phyloP scores from a whole-genome alignment of 768 basidiomycete species.

The Trametes sanguinea region DNA sequence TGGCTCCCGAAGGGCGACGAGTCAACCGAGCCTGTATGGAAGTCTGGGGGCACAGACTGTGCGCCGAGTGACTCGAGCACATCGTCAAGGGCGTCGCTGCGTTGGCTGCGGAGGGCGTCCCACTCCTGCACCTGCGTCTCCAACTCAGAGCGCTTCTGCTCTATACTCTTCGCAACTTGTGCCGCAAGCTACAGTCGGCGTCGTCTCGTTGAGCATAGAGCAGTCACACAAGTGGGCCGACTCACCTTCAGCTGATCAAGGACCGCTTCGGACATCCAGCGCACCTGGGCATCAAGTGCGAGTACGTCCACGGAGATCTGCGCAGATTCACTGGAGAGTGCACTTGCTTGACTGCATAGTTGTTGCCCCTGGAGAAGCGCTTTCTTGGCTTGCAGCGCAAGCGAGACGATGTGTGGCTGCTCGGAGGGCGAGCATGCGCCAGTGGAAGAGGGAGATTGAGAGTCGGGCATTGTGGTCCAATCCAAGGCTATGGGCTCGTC shows the following conservation, averaged over 20 bases:
- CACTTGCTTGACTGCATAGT: conserved; percentile 68
- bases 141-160: conserved; percentile 65
- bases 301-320: conserved; percentile 70
- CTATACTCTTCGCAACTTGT: conserved; percentile 71
- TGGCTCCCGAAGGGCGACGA: conserved; percentile 84
- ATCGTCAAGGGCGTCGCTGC: conserved; percentile 61
- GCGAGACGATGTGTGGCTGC: conserved; percentile 68
- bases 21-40: conserved; percentile 59
- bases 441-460: neutral
- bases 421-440: conserved; percentile 28
- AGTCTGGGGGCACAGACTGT: conserved; percentile 76
- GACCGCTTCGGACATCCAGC: conserved; percentile 75
- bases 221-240: neutral
- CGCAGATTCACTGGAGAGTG: conserved; percentile 64
- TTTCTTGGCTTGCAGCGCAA: conserved; percentile 81
- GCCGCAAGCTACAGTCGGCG: conserved; percentile 60
- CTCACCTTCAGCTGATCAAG: conserved; percentile 74
- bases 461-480: neutral
- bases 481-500: no score
- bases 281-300: conserved; percentile 76
- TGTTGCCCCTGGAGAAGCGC: conserved; percentile 78
- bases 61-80: conserved; percentile 72
- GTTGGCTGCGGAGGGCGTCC: conserved; percentile 64
- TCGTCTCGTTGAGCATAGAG: neutral
- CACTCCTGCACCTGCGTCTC: conserved; percentile 70